phyloP scores from a whole-genome alignment of 1,284 basidiomycete genomes.

The Ceratobasidium sp. region DNA sequence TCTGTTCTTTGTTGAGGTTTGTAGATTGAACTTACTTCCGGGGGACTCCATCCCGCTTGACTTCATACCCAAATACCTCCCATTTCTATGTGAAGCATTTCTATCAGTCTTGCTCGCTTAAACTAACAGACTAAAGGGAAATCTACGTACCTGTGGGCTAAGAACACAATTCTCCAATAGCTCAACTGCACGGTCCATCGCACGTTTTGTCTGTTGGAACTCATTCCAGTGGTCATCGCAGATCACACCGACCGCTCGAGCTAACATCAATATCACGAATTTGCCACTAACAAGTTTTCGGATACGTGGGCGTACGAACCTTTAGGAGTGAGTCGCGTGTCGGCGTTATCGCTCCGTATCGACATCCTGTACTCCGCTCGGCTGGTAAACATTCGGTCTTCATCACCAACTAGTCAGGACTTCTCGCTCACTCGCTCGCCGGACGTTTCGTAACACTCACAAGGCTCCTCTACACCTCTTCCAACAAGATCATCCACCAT shows the following conservation, averaged over 20 bases:
- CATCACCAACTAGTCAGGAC: constrained; percentile 41
- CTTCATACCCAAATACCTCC: constrained; percentile 68
- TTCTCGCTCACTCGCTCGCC: neutral
- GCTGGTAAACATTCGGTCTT: constrained; percentile 94
- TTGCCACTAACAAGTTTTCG: neutral
- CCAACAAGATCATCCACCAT: constrained; percentile 92
- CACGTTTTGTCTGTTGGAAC: constrained; percentile 64
- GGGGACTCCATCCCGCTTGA: constrained; percentile 71
- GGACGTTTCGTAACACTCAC: constrained; percentile 61
- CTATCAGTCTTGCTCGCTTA: neutral
- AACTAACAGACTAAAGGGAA: neutral
- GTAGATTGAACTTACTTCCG: constrained; percentile 63
- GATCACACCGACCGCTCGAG: constrained; percentile 70
- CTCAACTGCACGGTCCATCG: constrained; percentile 67
- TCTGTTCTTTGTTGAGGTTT: neutral
- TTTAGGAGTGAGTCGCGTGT: constrained; percentile 81
- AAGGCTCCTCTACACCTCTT: constrained; percentile 91
- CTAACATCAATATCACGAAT: constrained; percentile 54
- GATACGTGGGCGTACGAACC: constrained; percentile 66
- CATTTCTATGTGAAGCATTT: constrained; percentile 64
- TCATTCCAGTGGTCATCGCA: constrained; percentile 72
- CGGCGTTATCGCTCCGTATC: constrained; percentile 89
- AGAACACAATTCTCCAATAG: constrained; percentile 65
- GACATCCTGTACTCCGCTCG: constrained; percentile 91
- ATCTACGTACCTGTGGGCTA: constrained; percentile 70